phyloP scores from a whole-genome alignment of 768 basidiomycete species.

The Suillus sp. region DNA sequence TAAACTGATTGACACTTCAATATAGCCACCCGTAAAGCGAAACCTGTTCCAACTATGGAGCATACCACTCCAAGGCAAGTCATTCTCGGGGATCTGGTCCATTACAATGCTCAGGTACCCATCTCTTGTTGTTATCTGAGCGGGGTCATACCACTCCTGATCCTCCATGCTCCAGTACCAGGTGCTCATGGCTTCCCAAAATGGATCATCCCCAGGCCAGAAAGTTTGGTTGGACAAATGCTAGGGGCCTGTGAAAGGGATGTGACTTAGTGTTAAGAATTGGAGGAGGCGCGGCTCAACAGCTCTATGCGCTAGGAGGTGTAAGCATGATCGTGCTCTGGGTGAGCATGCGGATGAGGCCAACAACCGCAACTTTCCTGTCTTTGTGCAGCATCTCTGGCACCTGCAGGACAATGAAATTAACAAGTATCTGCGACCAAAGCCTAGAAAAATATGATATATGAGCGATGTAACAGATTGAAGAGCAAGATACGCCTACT shows the following conservation, averaged over 20 bases:
- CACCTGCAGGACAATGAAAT: slow-evolving; percentile 78
- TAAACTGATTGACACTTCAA: slow-evolving; percentile 65
- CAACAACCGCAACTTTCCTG: slow-evolving; percentile 82
- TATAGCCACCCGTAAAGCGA: slow-evolving; percentile 75
- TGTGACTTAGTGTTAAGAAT: not conserved
- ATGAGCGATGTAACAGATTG: slow-evolving; percentile 11
- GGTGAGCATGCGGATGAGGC: slow-evolving; percentile 77
- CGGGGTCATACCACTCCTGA: slow-evolving; percentile 76
- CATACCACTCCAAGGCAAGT: slow-evolving; percentile 72
- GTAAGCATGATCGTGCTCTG: slow-evolving; percentile 70
- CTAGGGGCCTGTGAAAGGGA: slow-evolving; percentile 54
- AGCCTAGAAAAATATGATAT: slow-evolving; percentile 45
- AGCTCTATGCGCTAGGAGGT: slow-evolving; percentile 60
- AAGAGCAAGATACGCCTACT: slow-evolving; percentile 46
- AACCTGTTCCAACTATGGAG: slow-evolving; percentile 91
- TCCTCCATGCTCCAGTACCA: slow-evolving; percentile 77
- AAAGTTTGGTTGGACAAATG: slow-evolving; percentile 59
- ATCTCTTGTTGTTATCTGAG: slow-evolving; percentile 62
- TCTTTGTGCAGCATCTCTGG: slow-evolving; percentile 82
- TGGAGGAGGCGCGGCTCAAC: slow-evolving; percentile 46
- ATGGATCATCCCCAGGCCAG: slow-evolving; percentile 63
- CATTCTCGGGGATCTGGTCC: slow-evolving; percentile 56
- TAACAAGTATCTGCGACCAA: slow-evolving; percentile 77
- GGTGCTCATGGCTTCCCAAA: slow-evolving; percentile 70
- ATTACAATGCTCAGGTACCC: slow-evolving; percentile 73